Evolutionary conservation across 148 eudicot species (phyloP), one percentile per base, ranked within the genome.

Genomic region (Heliamphora exappendiculata): DNA sequence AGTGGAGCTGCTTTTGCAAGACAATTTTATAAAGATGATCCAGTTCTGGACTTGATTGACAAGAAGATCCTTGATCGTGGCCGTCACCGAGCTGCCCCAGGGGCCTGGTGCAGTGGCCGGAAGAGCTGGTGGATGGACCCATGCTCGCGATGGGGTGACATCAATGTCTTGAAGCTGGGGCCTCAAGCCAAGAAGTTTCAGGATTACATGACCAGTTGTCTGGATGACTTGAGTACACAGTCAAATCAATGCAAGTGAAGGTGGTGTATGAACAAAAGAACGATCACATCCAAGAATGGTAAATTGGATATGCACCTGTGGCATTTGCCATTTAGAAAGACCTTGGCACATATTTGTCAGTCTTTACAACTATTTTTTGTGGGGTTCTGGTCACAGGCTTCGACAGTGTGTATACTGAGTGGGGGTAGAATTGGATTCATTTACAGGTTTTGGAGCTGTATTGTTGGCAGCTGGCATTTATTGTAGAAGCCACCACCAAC

Each of bases 1-100:
- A 95, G 99, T 73, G 97, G 99, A 39, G 97, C 99, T 73, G 98
- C 91, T 59, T 91, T 93, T 81, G 99, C 91, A 8, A 81, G 97
- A 73, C 92, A 86, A 69, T 93, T 95, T 59, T 26, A 74, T 19
- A 84, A 82, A 80, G 84, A 92, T 53, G 97, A 87, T 54, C 86
- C 89, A 0, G 88, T 95, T 3, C 84, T 95, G 29, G 85, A 90
- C 28, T 87, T 87, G 89, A 83, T 95, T 12, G 99, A 95, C 17
- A 73, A 87, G 77, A 86, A 85, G 53, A 89, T 95, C 76, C 94
- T 95, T 9, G 78, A 80, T n/a, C 91, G 94, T 19, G 85, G 86
- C 39, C 82, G 66, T 14, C 84, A 90, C 78, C 81, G 84, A 65
- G 94, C 83, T 63, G 78, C 85, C 37, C 98, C 94, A 33, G 98